Base-by-base conservation (phyloP, 2,329 filamentous ascomycete genomes). In the Apiospora hydei region DNA sequence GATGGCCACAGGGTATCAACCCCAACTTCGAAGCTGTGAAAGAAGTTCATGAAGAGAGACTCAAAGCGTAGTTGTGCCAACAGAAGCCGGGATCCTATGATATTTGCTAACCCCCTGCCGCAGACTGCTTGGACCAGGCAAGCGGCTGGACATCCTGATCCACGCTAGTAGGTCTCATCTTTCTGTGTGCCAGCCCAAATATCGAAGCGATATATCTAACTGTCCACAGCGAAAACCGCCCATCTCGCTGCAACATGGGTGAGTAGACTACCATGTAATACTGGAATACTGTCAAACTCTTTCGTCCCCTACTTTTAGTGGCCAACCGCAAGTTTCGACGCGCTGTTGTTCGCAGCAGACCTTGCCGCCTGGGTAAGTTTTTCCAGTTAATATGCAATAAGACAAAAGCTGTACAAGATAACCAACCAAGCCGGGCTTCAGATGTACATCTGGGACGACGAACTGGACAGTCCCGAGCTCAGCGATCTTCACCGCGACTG, bases 371-470 rank as follows among this genome's bases (percentile, higher is more conserved):
- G 73, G 69, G 73, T 73, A 67, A 49, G 34, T 34, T 34, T 34
- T n/a, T n/a, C n/a, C n/a, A n/a, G n/a, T n/a, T n/a, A n/a, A n/a
- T n/a, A n/a, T n/a, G n/a, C n/a, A n/a, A n/a, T n/a, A n/a, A n/a
- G n/a, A n/a, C n/a, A n/a, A 34, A 34, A 34, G 34, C 34, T 34
- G 34, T 34, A 34, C 34, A 3, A 34, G 34, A 6, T 34, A 34
- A 34, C 34, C 34, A 34, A 34, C 6, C 34, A 6, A 6, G 34
- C 6, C 6, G 6, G 6, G 72, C n/a, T 66, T 7, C 30, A 74
- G 74, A 69, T 75, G 7, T 75, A 74, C 66, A 46, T 75, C 7
- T 75, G 69, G 69, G 74, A 74, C 21, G 53, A 75, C 66, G 73
- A 75, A 53, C 67, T 71, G 2, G 74, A 75, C 61, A 74, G 49